Evolutionary conservation across 2,329 filamentous ascomycete genomes (phyloP), one percentile per base, ranked within the genome.

Genomic region (Fusarium circinatum): DNA sequence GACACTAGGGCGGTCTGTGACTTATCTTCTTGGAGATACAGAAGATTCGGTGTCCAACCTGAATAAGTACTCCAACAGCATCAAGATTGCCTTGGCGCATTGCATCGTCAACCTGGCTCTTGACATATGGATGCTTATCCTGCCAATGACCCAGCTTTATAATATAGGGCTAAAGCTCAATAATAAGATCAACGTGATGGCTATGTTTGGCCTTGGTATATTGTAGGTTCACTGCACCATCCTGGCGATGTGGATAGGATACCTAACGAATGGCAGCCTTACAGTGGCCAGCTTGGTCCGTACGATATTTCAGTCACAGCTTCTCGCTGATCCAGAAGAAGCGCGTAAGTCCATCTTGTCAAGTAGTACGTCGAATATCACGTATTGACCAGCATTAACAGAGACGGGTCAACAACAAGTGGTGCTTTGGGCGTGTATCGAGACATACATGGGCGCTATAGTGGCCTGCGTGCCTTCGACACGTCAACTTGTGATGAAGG

Each of bases 61-160:
- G 26, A 15, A 13, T 0, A 49, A 20, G 2, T 66, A 39, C 17
- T 14, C 17, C 0, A 17, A n/a, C 0, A 3, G 8, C 6, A 0
- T 56, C 15, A 63, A 20, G 8, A 18, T 71, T 7, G 18, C 18
- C 0, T 3, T 71, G 14, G 26, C 30, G 2, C 57, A 68, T 1
- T 57, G 51, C 6, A 17, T n/a, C 0, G 28, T 71, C 1, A 71
- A 64, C 5, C 14, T 71, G n/a, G 42, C 18, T 2, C 17, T 71
- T 7, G 69, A 71, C 1, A 14, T 52, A 1, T 71, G 69, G 69
- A 71, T 71, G 69, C 68, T 71, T 4, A 32, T 71, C 3, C 24
- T 71, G 2, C 69, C 69, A 1, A 55, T 71, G 68, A 71, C 69
- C 0, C 69, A 71, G 14, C 20, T 71, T 0, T 63, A 63, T 5